Percentiles rank a stretch among this genome's conserved stretches.
Evolutionary conservation across 2,329 filamentous ascomycete genomes (phyloP).

Genomic region (Arthroderma sp.): DNA sequence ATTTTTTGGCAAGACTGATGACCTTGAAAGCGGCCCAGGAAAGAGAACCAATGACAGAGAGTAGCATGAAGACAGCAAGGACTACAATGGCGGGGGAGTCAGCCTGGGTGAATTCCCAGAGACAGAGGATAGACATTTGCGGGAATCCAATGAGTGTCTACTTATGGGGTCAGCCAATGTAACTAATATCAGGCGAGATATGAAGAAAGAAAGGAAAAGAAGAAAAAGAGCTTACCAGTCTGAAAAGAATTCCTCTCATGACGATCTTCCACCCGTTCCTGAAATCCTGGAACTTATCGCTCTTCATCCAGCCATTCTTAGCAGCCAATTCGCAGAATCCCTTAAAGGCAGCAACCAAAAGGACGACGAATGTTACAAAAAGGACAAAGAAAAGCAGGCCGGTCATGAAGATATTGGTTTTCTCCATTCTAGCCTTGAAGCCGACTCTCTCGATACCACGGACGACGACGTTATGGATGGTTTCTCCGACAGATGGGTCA

Average conservation of each 20-base stretch:
- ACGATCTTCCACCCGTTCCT: conserved; percentile 88
- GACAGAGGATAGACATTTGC: conserved; percentile 75
- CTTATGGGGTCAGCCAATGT: not conserved
- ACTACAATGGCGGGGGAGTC: conserved; percentile 81
- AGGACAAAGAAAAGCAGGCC: conserved; percentile 79
- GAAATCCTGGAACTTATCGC: conserved; percentile 83
- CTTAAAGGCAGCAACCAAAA: conserved; percentile 69
- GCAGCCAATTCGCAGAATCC: conserved; percentile 62
- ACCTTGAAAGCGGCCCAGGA: conserved; percentile 84
- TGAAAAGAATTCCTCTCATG: conserved; percentile 86
- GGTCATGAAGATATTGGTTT: conserved; percentile 87
- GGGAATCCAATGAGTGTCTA: conserved; percentile 76
- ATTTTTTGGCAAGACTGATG: conserved; percentile 75
- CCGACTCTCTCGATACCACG: conserved; percentile 81
- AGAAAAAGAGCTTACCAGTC: conserved; percentile 41
- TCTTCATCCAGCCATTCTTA: conserved; percentile 65
- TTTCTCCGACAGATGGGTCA: conserved; percentile 42
- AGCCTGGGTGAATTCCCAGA: conserved; percentile 81
- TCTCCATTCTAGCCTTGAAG: conserved; percentile 72
- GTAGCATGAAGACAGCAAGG: conserved; percentile 75
- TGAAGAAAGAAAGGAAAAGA: not conserved
- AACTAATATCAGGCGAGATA: not conserved
- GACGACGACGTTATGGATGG: conserved; percentile 41
- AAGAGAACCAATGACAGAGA: conserved; percentile 66
- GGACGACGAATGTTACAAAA: conserved; percentile 62